Percentiles rank a stretch among this genome's conserved stretches.
phyloP scores from a whole-genome alignment of 129 eudicot genomes.

The Rutidosis leptorrhynchoides region DNA sequence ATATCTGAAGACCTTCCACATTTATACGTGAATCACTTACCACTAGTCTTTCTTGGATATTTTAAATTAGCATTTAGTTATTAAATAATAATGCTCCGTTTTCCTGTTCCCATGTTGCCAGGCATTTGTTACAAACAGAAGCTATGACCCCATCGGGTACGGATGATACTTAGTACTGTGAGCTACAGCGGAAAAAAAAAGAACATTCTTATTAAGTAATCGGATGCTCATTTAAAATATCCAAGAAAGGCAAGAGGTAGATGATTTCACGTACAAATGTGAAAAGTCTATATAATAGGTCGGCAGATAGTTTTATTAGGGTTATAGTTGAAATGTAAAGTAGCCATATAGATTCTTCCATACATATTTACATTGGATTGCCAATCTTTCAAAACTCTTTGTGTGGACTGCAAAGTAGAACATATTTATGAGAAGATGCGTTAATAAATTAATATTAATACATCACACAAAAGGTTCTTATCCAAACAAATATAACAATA shows the following conservation, averaged over 20 bases:
- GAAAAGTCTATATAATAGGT: not conserved
- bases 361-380: conserved; percentile 88
- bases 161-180: conserved; percentile 84
- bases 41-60: too few species aligned
- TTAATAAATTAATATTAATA: not conserved
- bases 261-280: not conserved
- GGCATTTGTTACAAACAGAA: conserved; percentile 90
- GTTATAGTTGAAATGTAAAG: not conserved
- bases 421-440: not conserved
- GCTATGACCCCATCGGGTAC: conserved; percentile 91
- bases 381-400: conserved; percentile 85
- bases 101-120: too few species aligned
- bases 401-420: conserved; percentile 79
- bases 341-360: conserved; percentile 22
- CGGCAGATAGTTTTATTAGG: not conserved
- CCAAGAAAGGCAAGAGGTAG: too few species aligned
- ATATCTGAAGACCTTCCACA: too few species aligned
- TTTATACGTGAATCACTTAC: too few species aligned
- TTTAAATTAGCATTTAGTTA: too few species aligned
- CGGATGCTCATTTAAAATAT: not conserved
- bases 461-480: conserved; percentile 1
- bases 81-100: too few species aligned
- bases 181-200: conserved; percentile 49
- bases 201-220: not conserved
- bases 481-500: not conserved